phyloP scores from a whole-genome alignment of 2,329 filamentous ascomycete species.

The Sclerotinia minor region DNA sequence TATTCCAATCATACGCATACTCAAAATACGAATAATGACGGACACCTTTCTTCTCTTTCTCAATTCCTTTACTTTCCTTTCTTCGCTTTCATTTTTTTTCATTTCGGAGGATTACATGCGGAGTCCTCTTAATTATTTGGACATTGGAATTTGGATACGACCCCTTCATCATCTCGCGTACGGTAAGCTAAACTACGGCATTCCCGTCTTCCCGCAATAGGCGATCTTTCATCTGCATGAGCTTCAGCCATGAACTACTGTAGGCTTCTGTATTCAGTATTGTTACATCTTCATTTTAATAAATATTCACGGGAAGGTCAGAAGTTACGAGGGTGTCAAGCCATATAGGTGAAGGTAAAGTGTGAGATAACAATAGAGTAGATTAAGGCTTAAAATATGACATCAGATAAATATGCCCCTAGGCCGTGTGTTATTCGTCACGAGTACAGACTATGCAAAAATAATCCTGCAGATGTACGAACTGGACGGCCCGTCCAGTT shows the following conservation, averaged over 20 bases:
- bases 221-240: conserved; percentile 18
- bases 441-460: conserved; percentile 15
- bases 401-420: conserved; percentile 20
- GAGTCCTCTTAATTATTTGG: not conserved
- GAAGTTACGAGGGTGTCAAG: not conserved
- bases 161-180: conserved; percentile 23
- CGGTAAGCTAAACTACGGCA: conserved; percentile 28
- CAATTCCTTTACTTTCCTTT: too few relatives aligned
- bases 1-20: conserved; percentile 8
- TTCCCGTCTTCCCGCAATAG: conserved; percentile 28
- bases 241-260: conserved; percentile 6
- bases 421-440: conserved; percentile 14
- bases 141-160: conserved; percentile 25
- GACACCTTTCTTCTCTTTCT: not conserved
- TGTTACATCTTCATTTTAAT: not conserved
- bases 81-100: not conserved
- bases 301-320: not conserved
- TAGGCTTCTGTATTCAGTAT: not conserved
- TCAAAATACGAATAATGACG: conserved; percentile 3
- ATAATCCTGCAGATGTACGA: conserved; percentile 21
- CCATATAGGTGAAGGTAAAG: not conserved
- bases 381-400: not conserved
- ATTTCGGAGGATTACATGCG: conserved; percentile 21
- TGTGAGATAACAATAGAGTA: not conserved
- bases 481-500: conserved; percentile 25